These are phyloP conservation scores for Xanthoceras sorbifolium DNA, from an alignment of 345 rosid genomes.

Conservation along the genomic window DNA sequence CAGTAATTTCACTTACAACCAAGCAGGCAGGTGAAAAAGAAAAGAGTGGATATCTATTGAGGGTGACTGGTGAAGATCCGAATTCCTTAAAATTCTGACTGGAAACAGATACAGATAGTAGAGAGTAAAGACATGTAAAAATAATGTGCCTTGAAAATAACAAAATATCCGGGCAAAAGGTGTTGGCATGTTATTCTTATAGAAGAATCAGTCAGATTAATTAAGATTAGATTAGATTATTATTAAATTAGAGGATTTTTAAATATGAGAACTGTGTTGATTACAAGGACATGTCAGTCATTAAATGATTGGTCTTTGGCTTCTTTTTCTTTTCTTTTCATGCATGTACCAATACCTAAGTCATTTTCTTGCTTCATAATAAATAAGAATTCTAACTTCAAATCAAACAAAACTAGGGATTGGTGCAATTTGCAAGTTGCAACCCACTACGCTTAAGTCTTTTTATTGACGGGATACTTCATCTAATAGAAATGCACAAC, in stretches of 20 bases:
- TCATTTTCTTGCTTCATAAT: conserved; percentile 35
- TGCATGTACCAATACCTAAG: conserved; percentile 28
- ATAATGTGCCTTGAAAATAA: conserved; percentile 39
- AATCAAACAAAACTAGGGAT: conserved; percentile 6
- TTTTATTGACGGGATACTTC: too few relatives aligned
- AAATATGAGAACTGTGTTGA: not conserved
- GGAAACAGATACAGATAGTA: too few relatives aligned
- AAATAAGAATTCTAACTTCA: too few relatives aligned
- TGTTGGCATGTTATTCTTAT: conserved; percentile 26
- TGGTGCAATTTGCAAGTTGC: not conserved
- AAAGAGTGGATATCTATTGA: not conserved
- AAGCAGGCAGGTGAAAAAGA: too few relatives aligned
- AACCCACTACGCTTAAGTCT: too few relatives aligned
- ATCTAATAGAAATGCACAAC: too few relatives aligned
- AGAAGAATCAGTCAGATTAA: conserved; percentile 43
- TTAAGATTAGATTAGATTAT: not conserved
- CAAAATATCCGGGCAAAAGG: conserved; percentile 35
- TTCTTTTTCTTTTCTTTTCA: conserved; percentile 28
- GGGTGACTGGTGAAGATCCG: conserved; percentile 19
- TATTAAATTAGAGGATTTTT: not conserved
- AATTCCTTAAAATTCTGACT: conserved; percentile 29
- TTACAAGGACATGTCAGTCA: conserved; percentile 25
- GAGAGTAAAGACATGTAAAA: not conserved
- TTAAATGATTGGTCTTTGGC: conserved; percentile 20
- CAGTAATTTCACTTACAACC: too few relatives aligned